Base-by-base conservation (phyloP, 192 early-diverging fungal genomes). In the Funneliformis geosporum region DNA sequence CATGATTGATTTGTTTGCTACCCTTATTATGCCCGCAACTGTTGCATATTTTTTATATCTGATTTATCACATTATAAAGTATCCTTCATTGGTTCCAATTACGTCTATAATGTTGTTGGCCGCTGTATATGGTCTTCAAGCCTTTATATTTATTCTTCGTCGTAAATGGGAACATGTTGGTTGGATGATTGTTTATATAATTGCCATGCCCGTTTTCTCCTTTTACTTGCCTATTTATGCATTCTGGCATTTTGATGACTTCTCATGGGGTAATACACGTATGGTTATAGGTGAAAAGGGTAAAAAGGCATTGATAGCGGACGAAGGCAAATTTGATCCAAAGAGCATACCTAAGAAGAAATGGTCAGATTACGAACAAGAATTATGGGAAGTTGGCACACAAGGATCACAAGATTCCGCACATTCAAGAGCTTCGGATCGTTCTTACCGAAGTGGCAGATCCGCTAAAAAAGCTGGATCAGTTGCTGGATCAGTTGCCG, bases 181-280 rank as follows among this genome's bases (percentile, higher is more conserved):
- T 27, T 98, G 97, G 97, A 98, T 99, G 97, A 91, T 99, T 79
- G 93, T 98, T 55, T 95, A 94, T 78, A 93, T 98, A 59, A 70
- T 96, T 42, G 96, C 96, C 18, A 94, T 97, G 76, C 96, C 96
- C 14, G 86, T 97, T 23, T 98, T 96, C 83, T 91, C 92, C 11
- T 92, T 95, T 81, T 88, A 91, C 65, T 89, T 95, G 73, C 93
- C 93, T 21, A 69, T 95, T 33, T 99, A 99, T 84, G 88, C 97
- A 27, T 99, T 97, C 91, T 99, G 98, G 98, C 96, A 97, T 87
- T 96, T 98, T 84, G 98, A 99, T 83, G 96, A 99, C 82, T 99
- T 99, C 82, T 97, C 95, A n/a, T 99, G 98, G 98, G 98, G 97
- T 74, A 97, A 96, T 83, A 99, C 97, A 42, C 94, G 97, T 84